Base-by-base conservation (phyloP, 2,329 filamentous ascomycete species). In the Apiospora saccharicola region DNA sequence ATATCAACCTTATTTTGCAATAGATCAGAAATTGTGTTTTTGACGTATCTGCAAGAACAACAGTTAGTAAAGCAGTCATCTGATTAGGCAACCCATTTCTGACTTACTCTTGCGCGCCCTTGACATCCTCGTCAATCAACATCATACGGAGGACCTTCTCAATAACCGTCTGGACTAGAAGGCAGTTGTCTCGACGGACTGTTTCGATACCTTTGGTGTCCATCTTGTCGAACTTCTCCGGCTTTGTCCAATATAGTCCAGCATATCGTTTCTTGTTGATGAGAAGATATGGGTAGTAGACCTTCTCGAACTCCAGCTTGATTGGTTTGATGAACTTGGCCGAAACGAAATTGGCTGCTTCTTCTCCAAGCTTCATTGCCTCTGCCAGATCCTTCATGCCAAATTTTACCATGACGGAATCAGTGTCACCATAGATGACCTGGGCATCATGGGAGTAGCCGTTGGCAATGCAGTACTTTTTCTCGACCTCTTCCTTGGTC, bases 251-350 rank as follows among this genome's bases (percentile, higher is more conserved):
- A 85, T 94, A 98, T 44, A 99, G 84, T n/a, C 96, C 96, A 12
- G 96, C 96, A 79, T 99, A 99, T 75, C 96, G 93, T 87, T 99
- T 99, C 87, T 99, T 99, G 90, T 99, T 99, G 90, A 99, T 99
- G 70, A 99, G 88, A 46, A 99, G 88, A 81, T 99, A 99, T 0
- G 96, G 96, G 81, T 93, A 99, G 84, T 99, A 99, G 0, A 99
- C 96, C 84, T 99, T 99, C 82, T 99, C 96, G 83, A 99, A 99
- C 82, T 99, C 96, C 44, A 99, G 90, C 85, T 98, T 99, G 88
- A 99, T 99, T 4, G 96, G 96, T 80, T 96, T 97, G 81, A 95
- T 86, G 81, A 99, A 99, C 81, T 98, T 98, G 67, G 90, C 89
- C 5, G 96, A 98, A 53, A 99, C 96, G 77, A 87, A 97, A 26